Conservation (phyloP, 371 early-diverging fungal genomes). For the Zychaea mexicana region DNA sequence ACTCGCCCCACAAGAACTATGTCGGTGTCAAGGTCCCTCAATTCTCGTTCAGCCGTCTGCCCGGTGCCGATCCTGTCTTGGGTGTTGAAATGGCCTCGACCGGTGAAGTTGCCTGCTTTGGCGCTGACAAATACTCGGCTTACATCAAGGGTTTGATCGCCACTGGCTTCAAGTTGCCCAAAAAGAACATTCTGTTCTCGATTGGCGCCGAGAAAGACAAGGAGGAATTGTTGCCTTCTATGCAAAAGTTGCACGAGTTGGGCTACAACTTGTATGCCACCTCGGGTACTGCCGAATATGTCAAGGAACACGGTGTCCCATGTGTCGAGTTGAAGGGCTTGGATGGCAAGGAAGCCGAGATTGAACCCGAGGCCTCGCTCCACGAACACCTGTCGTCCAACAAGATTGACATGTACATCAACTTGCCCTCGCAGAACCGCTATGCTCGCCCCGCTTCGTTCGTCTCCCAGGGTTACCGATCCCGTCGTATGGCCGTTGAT, state of each 20-base stretch:
- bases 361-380: constrained; percentile 60
- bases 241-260: constrained; percentile 56
- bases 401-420: constrained; percentile 94
- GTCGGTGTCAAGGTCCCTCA: constrained; percentile 92
- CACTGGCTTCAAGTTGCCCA: constrained; percentile 74
- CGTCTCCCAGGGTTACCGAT: constrained; percentile 69
- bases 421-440: constrained; percentile 90
- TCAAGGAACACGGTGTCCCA: constrained; percentile 87
- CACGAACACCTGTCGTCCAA: constrained; percentile 74
- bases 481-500: constrained; percentile 88
- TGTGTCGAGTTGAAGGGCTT: constrained; percentile 86
- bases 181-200: constrained; percentile 71
- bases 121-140: constrained; percentile 85
- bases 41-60: constrained; percentile 92
- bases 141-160: constrained; percentile 86
- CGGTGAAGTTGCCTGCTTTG: constrained; percentile 97
- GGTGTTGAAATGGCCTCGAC: constrained; percentile 99
- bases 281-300: constrained; percentile 91
- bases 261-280: constrained; percentile 78
- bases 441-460: constrained; percentile 87
- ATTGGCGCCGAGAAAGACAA: constrained; percentile 74
- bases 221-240: constrained; percentile 70
- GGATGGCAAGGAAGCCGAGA: constrained; percentile 46
- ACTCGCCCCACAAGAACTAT: constrained; percentile 67
- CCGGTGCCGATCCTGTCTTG: constrained; percentile 93